These are phyloP conservation scores for Ceratocystis harringtonii DNA, from an alignment of 2,329 filamentous ascomycete species.

Conservation along the genomic window DNA sequence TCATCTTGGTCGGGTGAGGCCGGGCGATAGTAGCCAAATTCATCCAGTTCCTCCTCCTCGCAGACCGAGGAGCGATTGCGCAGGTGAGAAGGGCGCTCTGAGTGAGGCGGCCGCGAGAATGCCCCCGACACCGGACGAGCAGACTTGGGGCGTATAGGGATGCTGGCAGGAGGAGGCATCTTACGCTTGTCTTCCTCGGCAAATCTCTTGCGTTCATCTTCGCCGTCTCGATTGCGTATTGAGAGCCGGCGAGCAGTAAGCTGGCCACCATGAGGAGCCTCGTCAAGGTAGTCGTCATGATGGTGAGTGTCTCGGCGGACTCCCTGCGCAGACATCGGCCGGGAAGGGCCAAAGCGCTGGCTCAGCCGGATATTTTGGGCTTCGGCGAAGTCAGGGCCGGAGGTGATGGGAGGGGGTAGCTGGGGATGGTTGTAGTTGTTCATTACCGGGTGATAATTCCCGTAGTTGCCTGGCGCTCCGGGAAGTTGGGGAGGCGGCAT, in stretches of 20 bases:
- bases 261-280: constrained; percentile 2
- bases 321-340: constrained; percentile 13
- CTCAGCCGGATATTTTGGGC: constrained; percentile 9
- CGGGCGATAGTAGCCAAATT: not conserved
- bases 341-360: constrained; percentile 9
- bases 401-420: not conserved
- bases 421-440: constrained; percentile 12
- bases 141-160: constrained; percentile 12
- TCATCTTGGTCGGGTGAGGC: constrained; percentile 9
- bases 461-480: constrained; percentile 2
- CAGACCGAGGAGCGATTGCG: constrained; percentile 7
- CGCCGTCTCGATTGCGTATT: constrained; percentile 9
- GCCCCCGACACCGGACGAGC: constrained; percentile 12
- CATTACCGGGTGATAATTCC: constrained; percentile 4
- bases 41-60: constrained; percentile 11
- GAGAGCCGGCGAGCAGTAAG: constrained; percentile 10
- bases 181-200: constrained; percentile 16
- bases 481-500: constrained; percentile 9
- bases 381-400: constrained; percentile 9
- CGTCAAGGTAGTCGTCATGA: constrained; percentile 10
- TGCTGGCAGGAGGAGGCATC: constrained; percentile 7
- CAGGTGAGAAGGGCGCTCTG: constrained; percentile 12
- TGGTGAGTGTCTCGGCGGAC: constrained; percentile 11
- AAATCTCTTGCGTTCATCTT: constrained; percentile 12
- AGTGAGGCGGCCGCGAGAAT: constrained; percentile 5